Base-by-base conservation (phyloP, 2,329 filamentous ascomycete species). In the Aspergillus tubingensis region DNA sequence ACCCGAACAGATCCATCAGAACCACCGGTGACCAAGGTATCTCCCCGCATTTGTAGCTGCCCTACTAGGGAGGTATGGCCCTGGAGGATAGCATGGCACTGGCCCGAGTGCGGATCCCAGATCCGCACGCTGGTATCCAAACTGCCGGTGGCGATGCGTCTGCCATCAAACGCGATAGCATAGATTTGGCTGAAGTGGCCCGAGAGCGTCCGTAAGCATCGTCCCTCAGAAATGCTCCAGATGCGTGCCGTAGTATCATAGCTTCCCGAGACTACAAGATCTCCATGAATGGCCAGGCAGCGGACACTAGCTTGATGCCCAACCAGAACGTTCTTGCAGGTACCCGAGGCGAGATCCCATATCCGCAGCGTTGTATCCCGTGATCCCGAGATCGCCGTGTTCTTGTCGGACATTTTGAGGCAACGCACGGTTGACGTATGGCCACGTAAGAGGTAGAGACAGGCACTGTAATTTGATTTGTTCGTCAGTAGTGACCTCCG, bases 151-250 rank as follows among this genome's bases (percentile, higher is more conserved):
- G 96, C 94, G 60, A 99, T 93, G 65, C 93, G 86, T 67, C 89
- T 88, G 41, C 95, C 95, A 74, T 99, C 95, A 77, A 98, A 99
- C 1, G 95, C 95, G 73, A 99, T 96, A 19, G 95, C 95, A 74
- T 99, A 99, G 60, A 99, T 99, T 74, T 99, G 95, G 74, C 94
- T 98, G 78, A 97, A 99, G 77, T 99, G 95, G 0, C 95, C 95
- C 48, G 90, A 88, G 41, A 99, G 83, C 0, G 92, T 97, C 67
- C 94, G 89, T 57, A 98, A 81, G 75, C 95, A 99, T 64, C 92
- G 88, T 30, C 95, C 95, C 77, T 97, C 91, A 2, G 92, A 96
- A 55, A 99, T 98, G 76, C 91, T 97, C 95, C 95, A 99, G 59
- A 99, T 94, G 69, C 92, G 90, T 21, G 95, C 95, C 21, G 92